phyloP scores from a whole-genome alignment of 108 stramenopile genomes.

The Cylindrotheca fusiformis region DNA sequence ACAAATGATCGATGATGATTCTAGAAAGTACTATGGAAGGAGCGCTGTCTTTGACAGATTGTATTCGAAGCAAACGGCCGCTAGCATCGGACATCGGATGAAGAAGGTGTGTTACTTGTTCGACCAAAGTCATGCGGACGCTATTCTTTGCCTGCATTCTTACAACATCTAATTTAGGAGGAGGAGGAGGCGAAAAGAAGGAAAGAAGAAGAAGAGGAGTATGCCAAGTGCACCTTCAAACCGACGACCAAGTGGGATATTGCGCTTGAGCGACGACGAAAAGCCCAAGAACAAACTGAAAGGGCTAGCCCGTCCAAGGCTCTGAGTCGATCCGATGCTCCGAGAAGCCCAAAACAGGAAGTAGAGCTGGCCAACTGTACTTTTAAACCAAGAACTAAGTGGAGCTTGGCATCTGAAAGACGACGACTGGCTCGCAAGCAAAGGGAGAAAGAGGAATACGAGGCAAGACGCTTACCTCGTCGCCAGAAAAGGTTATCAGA shows the following conservation, averaged over 20 bases:
- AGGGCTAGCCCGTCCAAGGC: not conserved
- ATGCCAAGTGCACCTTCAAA: constrained; percentile 12
- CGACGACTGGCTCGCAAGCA: constrained; percentile 6
- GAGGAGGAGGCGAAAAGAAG: constrained; percentile 12
- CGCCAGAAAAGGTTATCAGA: not conserved
- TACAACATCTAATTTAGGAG: constrained; percentile 4
- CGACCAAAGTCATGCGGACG: not conserved
- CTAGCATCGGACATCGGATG: not conserved
- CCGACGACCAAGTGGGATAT: constrained; percentile 29
- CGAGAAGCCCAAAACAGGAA: not conserved
- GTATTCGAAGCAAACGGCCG: constrained; percentile 19
- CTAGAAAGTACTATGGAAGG: too few relatives aligned
- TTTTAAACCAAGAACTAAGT: constrained; percentile 28
- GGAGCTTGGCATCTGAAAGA: constrained; percentile 24
- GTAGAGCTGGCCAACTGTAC: constrained; percentile 13
- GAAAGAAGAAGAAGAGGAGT: constrained; percentile 16
- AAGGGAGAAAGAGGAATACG: constrained; percentile 11
- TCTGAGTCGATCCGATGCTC: not conserved
- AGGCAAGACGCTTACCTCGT: not conserved
- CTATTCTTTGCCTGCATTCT: constrained; percentile 1
- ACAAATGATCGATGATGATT: too few relatives aligned
- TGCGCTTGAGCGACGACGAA: constrained; percentile 15
- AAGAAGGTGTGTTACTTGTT: not conserved
- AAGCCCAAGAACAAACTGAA: constrained; percentile 4
- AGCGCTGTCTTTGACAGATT: constrained; percentile 26